Conservation (phyloP, 2,329 filamentous ascomycete species). For the Aspergillus novoparasiticus region DNA sequence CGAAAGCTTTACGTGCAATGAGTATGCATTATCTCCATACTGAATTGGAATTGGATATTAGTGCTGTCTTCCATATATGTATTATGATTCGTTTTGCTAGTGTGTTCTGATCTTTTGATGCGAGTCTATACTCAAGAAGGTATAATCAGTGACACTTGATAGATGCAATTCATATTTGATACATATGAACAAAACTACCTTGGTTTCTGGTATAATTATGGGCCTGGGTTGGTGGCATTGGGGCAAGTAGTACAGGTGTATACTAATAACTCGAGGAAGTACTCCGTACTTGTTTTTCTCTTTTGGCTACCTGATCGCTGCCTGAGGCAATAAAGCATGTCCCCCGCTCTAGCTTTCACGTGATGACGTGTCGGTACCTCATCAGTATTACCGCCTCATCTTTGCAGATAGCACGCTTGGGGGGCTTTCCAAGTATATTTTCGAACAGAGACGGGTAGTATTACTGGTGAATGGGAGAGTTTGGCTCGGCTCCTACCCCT, state of each 20-base stretch:
- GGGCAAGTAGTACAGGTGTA: neutral
- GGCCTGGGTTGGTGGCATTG: neutral
- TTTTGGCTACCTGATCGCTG: neutral
- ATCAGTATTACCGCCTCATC: constrained; percentile 1
- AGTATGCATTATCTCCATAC: neutral
- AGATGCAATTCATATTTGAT: neutral
- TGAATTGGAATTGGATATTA: neutral
- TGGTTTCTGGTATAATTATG: neutral
- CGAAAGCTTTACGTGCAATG: neutral
- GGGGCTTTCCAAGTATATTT: neutral
- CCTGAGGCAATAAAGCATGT: neutral
- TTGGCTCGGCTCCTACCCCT: neutral
- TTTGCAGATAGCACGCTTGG: neutral
- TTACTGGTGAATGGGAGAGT: neutral
- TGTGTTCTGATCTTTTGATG: neutral
- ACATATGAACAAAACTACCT: neutral
- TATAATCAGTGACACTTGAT: neutral
- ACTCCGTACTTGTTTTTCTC: neutral
- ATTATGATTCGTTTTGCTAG: no score
- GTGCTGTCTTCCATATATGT: neutral
- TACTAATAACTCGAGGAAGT: no score
- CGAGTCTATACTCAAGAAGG: neutral
- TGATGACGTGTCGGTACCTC: constrained; percentile 15
- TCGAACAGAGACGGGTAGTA: neutral
- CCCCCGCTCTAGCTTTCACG: constrained; percentile 9